Evolutionary conservation across 2,329 filamentous ascomycete species (phyloP), one percentile per base, ranked within the genome.

Genomic region (Endothia cerciana): DNA sequence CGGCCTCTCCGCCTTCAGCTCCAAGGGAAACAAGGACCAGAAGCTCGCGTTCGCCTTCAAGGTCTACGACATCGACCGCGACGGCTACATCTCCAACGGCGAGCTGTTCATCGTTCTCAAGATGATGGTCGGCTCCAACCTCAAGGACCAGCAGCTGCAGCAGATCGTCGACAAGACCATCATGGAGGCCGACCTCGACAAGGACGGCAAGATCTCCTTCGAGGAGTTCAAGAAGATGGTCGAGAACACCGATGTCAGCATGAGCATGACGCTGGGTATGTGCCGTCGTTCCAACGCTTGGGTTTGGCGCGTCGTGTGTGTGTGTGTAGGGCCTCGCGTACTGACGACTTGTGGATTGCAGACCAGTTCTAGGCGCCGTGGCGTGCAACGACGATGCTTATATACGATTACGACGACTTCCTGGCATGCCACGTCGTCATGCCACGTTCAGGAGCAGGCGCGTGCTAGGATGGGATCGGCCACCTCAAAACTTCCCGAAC

Each of bases 121-220:
- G 91, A 99, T 99, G 95, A 99, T 99, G 95, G 95, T 99, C 61
- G 95, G 95, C 67, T 97, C 92, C 83, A 99, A 99, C 80, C 83
- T 99, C 75, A 99, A 99, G 85, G 95, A 99, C 79, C 93, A 97
- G 81, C 95, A 99, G 82, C 82, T 99, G 77, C 95, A 99, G 83
- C 95, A 94, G 87, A 99, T 99, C 77, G 95, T 99, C 72, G 95
- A 99, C 83, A 99, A 99, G 88, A 99, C 95, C 67, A 98, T 99
- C 78, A 98, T 98, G 95, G 95, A 99, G 83, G 95, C 95, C 59
- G 95, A 99, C 79, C 85, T 94, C 72, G 95, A 99, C 80, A 89
- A 89, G 68, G 95, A 99, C 78, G 95, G 95, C 74, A 97, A 96
- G 85, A 98, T 99, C 78, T 97, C 93, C 83, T 99, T 99, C 74